Evolutionary conservation across 1,284 basidiomycete species (phyloP), one percentile per base, ranked within the genome.

Genomic region (Hemileccinum hortonii): DNA sequence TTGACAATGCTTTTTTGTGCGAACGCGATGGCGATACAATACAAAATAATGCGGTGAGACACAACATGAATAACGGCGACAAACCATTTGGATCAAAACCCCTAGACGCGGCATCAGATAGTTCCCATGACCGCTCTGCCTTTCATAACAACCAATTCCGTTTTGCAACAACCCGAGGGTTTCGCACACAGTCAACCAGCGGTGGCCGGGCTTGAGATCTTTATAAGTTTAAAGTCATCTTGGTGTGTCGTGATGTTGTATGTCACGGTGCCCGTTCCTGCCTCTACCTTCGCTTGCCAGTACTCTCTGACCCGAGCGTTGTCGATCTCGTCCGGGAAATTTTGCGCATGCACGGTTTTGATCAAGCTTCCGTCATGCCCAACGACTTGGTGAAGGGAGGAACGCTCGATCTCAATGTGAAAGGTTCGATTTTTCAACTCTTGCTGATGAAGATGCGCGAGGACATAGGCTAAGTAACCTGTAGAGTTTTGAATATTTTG

Each of bases 331-430:
- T 49, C 50, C 5, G 58, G 54, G 16, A 65, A 55, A 21, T 35
- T 42, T 12, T 33, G 8, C 9, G 37, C 37, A 5, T 50, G 52
- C 24, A 43, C 37, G 19, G 52, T n/a, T 32, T 50, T 61, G 19
- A 56, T 39, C 6, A 8, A 46, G 12, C 49, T 50, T n/a, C 54
- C 52, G 18, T 64, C 60, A 14, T 22, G 16, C 15, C 39, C 37
- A 16, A 44, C 47, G 15, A 63, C 40, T 16, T 57, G 47, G 19
- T 53, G 50, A 32, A 52, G 50, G 29, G 5, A 55, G 14, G 12
- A 48, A 33, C 60, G 69, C 39, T 70, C 62, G 3, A 67, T 69
- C 53, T 74, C 62, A 15, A 74, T 61, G 33, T 65, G 61, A 55
- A 75, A 55, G 10, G 53, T 59, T 26, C 54, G 52, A 52, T 64